These are phyloP conservation scores for Wolfiporia cocos DNA, from an alignment of 1,284 basidiomycete genomes.

Conservation along the genomic window DNA sequence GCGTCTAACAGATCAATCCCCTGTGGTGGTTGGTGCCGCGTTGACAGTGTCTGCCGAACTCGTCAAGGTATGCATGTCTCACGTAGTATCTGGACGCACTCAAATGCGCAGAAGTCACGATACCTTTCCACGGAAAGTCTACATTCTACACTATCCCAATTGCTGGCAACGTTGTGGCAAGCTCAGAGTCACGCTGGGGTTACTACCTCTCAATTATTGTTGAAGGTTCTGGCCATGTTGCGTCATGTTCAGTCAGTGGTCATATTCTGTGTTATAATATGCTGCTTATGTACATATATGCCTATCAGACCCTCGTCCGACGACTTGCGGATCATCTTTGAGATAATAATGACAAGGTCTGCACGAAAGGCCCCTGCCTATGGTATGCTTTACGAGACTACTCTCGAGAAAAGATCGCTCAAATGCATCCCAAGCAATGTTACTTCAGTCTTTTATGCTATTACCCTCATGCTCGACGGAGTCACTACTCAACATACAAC, in stretches of 20 bases:
- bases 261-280: background rate
- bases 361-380: slow-evolving; percentile 5
- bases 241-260: slow-evolving; percentile 9
- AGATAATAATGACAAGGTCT: slow-evolving; percentile 29
- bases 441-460: slow-evolving; percentile 40
- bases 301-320: slow-evolving; percentile 21
- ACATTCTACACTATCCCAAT: slow-evolving; percentile 8
- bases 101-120: background rate
- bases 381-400: slow-evolving; percentile 9
- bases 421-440: slow-evolving; percentile 12
- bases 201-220: slow-evolving; percentile 5
- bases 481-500: slow-evolving; percentile 24
- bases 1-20: slow-evolving; percentile 42
- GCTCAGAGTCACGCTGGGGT: slow-evolving; percentile 7
- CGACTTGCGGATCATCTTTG: slow-evolving; percentile 30
- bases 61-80: slow-evolving; percentile 17
- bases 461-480: slow-evolving; percentile 30
- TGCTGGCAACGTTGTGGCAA: slow-evolving; percentile 12
- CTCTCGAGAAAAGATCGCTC: background rate
- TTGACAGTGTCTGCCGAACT: slow-evolving; percentile 28
- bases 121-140: slow-evolving; percentile 11
- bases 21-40: slow-evolving; percentile 42
- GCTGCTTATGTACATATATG: background rate
- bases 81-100: too few species aligned
- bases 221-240: slow-evolving; percentile 9